phyloP scores from a whole-genome alignment of 306 rosid genomes.

The Inga leiocalycina region DNA sequence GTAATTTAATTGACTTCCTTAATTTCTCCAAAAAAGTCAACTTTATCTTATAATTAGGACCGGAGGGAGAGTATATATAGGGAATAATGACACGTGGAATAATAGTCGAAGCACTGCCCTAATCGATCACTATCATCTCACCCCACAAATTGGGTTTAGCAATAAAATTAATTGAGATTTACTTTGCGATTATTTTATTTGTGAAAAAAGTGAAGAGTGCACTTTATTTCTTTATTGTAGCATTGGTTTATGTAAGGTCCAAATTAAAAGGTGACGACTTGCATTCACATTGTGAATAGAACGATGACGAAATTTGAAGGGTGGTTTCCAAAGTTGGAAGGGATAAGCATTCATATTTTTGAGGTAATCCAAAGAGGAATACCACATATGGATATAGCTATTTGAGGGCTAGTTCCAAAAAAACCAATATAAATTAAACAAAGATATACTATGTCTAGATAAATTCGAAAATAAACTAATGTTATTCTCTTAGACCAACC shows the following conservation, averaged over 20 bases:
- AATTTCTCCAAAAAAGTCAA: too few relatives aligned
- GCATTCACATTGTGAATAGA: constrained; percentile 35
- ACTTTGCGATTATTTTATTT: constrained; percentile 33
- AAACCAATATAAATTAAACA: neutral
- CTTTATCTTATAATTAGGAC: too few relatives aligned
- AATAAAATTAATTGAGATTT: constrained; percentile 28
- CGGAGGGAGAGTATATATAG: too few relatives aligned
- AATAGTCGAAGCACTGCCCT: constrained; percentile 19
- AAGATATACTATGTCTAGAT: neutral
- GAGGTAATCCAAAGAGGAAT: constrained; percentile 26
- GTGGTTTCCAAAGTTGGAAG: constrained; percentile 3
- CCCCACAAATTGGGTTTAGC: neutral
- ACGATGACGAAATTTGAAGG: neutral
- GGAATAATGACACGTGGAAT: constrained; percentile 7
- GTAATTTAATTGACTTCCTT: too few relatives aligned
- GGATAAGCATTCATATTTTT: constrained; percentile 20
- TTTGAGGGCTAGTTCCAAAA: neutral
- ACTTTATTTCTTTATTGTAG: constrained; percentile 14
- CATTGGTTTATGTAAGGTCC: constrained; percentile 29
- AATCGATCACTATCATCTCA: constrained; percentile 6
- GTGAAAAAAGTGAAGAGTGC: constrained; percentile 30
- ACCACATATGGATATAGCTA: neutral
- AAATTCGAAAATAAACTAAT: neutral
- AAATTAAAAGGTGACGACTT: constrained; percentile 30
- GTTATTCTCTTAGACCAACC: neutral